Conservation (phyloP, 2,329 filamentous ascomycete genomes). For the Penicillium paneum region DNA sequence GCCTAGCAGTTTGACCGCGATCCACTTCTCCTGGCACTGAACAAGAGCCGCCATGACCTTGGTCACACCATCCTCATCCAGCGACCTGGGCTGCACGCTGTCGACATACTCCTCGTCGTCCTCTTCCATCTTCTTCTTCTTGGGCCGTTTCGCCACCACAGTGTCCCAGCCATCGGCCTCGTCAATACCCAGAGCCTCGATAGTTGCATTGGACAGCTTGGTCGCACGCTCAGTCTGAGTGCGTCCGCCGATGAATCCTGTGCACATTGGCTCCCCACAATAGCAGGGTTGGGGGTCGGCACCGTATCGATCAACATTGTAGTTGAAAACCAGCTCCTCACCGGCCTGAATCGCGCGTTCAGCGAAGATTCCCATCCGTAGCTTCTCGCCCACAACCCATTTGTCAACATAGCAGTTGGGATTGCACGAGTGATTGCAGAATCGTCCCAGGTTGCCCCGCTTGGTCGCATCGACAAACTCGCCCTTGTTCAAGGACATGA, state of each 20-base stretch:
- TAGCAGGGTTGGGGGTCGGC: slow-evolving; percentile 96
- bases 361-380: slow-evolving; percentile 98
- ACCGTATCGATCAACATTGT: slow-evolving; percentile 97
- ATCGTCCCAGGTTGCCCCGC: slow-evolving; percentile 90
- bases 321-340: slow-evolving; percentile 97
- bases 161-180: slow-evolving; percentile 91
- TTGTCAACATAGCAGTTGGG: slow-evolving; percentile 99
- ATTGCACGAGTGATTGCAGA: slow-evolving; percentile 99
- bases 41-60: slow-evolving; percentile 96
- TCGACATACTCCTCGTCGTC: slow-evolving; percentile 96
- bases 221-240: slow-evolving; percentile 95
- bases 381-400: slow-evolving; percentile 95
- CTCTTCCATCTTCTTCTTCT: slow-evolving; percentile 87
- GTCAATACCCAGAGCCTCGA: slow-evolving; percentile 94
- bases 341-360: slow-evolving; percentile 78
- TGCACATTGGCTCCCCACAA: slow-evolving; percentile 90
- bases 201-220: slow-evolving; percentile 81
- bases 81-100: slow-evolving; percentile 72
- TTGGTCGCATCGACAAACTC: slow-evolving; percentile 98
- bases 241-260: slow-evolving; percentile 94
- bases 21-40: slow-evolving; percentile 99
- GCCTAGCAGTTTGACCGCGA: slow-evolving; percentile 86
- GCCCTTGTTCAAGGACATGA: slow-evolving; percentile 95
- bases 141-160: slow-evolving; percentile 79
- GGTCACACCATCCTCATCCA: slow-evolving; percentile 79